phyloP scores from a whole-genome alignment of 306 rosid species.

The Trifolium dubium region DNA sequence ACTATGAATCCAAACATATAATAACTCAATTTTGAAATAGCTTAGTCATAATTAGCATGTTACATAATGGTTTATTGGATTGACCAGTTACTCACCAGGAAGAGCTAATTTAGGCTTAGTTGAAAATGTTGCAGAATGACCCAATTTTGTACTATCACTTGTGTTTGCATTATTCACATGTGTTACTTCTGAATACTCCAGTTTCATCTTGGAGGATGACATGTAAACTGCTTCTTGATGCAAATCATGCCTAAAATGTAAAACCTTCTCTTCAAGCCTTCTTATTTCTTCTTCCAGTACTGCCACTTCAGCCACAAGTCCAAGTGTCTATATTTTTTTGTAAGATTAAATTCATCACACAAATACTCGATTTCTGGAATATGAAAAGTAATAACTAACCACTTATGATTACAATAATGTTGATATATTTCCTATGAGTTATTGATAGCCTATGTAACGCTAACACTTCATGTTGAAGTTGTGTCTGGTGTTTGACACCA shows the following conservation, averaged over 20 bases:
- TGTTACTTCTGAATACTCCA: slow-evolving; percentile 50
- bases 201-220: slow-evolving; percentile 67
- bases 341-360: slow-evolving; percentile 17
- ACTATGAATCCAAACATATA: not conserved
- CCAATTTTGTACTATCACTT: slow-evolving; percentile 39
- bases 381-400: not conserved
- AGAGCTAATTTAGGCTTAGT: slow-evolving; percentile 36
- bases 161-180: slow-evolving; percentile 39
- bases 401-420: not conserved
- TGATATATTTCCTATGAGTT: not conserved
- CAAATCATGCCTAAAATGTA: slow-evolving; percentile 77
- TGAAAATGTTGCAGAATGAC: slow-evolving; percentile 37
- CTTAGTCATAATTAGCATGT: slow-evolving; percentile 10
- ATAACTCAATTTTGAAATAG: not conserved
- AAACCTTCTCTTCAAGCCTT: slow-evolving; percentile 83
- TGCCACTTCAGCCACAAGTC: slow-evolving; percentile 93
- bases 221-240: slow-evolving; percentile 78
- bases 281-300: slow-evolving; percentile 94
- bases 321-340: slow-evolving; percentile 57
- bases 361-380: slow-evolving; percentile 29
- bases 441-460: no score
- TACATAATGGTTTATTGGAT: not conserved
- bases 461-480: not conserved
- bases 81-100: slow-evolving; percentile 51
- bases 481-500: not conserved